These are phyloP conservation scores for Chaetomium strumarium DNA, from an alignment of 2,329 filamentous ascomycete species.

Conservation along the genomic window DNA sequence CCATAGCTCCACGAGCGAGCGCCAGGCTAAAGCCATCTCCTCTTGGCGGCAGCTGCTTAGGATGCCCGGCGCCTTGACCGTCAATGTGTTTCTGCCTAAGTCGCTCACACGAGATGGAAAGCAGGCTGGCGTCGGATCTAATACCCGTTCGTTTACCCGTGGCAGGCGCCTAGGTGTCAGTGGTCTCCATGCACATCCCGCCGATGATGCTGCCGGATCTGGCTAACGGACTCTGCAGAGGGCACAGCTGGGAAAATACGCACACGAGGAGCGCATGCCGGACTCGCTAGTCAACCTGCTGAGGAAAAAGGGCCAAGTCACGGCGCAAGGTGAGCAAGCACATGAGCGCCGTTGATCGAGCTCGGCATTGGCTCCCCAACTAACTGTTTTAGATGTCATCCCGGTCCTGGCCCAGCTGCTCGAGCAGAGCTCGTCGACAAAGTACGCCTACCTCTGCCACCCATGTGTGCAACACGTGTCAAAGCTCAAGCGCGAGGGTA, in stretches of 20 bases:
- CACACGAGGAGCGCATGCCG: conserved; percentile 70
- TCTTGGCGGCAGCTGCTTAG: conserved; percentile 29
- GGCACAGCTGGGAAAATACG: conserved; percentile 65
- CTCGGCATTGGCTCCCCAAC: conserved; percentile 18
- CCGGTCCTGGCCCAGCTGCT: conserved; percentile 58
- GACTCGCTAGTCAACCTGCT: conserved; percentile 59
- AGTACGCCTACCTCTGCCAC: conserved; percentile 74
- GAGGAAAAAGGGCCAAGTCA: conserved; percentile 51
- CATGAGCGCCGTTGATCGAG: too few species aligned
- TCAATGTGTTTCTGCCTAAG: conserved; percentile 15
- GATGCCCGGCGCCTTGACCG: conserved; percentile 21
- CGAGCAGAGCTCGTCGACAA: conserved; percentile 56
- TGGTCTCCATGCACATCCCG: not conserved
- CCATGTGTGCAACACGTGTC: conserved; percentile 70
- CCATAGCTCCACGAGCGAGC: conserved; percentile 4
- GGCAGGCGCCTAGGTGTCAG: conserved; percentile 24
- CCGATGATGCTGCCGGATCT: not conserved
- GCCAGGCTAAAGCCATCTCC: conserved; percentile 25
- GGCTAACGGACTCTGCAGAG: conserved; percentile 28
- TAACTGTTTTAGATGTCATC: conserved; percentile 51
- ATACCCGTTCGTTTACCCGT: not conserved
- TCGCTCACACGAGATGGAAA: conserved; percentile 1
- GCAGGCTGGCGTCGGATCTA: not conserved
- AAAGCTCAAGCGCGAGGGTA: conserved; percentile 70
- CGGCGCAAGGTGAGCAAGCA: conserved; percentile 43